These are phyloP conservation scores for Beauveria asiatica DNA, from an alignment of 2,329 filamentous ascomycete species.

Conservation along the genomic window DNA sequence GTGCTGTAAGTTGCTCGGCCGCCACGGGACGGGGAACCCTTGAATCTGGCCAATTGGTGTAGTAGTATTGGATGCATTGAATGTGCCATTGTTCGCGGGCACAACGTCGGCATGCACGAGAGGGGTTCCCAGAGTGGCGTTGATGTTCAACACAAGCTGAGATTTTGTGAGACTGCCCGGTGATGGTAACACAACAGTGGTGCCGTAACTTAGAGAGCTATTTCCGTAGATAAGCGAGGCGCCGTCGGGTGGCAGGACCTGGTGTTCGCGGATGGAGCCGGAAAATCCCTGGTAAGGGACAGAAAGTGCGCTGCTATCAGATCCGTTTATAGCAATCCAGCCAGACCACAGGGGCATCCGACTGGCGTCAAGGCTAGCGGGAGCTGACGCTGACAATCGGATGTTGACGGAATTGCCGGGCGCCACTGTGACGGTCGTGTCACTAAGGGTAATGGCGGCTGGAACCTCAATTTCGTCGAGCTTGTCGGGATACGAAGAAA, in stretches of 20 bases:
- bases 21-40: constrained; percentile 30
- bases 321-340: constrained; percentile 32
- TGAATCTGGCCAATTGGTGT: constrained; percentile 32
- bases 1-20: constrained; percentile 16
- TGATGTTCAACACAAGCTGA: constrained; percentile 25
- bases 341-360: constrained; percentile 35
- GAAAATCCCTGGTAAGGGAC: constrained; percentile 34
- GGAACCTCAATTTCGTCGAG: constrained; percentile 19
- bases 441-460: background rate
- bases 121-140: constrained; percentile 36
- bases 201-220: constrained; percentile 17
- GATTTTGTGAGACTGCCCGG: constrained; percentile 19
- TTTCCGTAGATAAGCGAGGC: constrained; percentile 24
- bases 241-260: constrained; percentile 20
- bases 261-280: constrained; percentile 23
- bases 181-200: constrained; percentile 25
- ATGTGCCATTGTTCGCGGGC: constrained; percentile 21
- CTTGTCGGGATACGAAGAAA: constrained; percentile 17
- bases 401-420: constrained; percentile 30
- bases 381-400: constrained; percentile 30
- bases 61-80: constrained; percentile 16
- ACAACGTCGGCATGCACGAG: constrained; percentile 37
- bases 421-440: constrained; percentile 18
- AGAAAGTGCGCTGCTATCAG: constrained; percentile 27
- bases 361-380: constrained; percentile 23